Conservation (phyloP, 805 yeast species). For the Saturnispora serradocipensis region DNA sequence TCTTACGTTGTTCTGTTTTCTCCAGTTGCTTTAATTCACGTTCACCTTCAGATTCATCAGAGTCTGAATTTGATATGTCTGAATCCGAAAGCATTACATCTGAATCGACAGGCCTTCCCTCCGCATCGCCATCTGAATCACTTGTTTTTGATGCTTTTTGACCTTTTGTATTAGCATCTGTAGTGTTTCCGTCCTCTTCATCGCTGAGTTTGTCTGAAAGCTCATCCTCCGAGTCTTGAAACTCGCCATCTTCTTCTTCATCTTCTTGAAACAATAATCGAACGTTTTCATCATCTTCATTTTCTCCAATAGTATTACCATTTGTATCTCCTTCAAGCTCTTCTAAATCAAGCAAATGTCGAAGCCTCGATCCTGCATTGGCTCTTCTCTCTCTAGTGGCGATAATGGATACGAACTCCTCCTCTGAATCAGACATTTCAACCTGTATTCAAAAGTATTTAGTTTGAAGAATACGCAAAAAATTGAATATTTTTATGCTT, state of each 20-base stretch:
- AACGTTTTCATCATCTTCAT: slow-evolving; percentile 70
- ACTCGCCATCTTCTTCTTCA: slow-evolving; percentile 47
- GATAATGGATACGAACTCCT: slow-evolving; percentile 46
- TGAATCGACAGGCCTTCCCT: slow-evolving; percentile 20
- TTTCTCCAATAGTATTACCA: slow-evolving; percentile 9
- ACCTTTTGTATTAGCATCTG: slow-evolving; percentile 19
- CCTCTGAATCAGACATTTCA: slow-evolving; percentile 21
- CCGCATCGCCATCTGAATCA: slow-evolving; percentile 8
- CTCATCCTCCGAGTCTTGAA: slow-evolving; percentile 25
- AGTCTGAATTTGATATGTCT: slow-evolving; percentile 39
- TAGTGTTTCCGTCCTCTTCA: slow-evolving; percentile 24
- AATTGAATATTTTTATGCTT: not conserved
- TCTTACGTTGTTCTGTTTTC: slow-evolving; percentile 25
- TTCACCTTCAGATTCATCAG: slow-evolving; percentile 49
- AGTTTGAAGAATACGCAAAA: not conserved
- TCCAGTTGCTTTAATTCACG: slow-evolving; percentile 29
- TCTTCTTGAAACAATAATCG: slow-evolving; percentile 60
- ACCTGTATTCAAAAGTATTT: not conserved
- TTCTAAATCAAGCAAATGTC: slow-evolving; percentile 63
- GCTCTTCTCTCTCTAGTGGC: slow-evolving; percentile 69
- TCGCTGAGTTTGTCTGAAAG: slow-evolving; percentile 25
- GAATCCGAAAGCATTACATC: slow-evolving; percentile 52
- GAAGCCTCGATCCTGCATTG: slow-evolving; percentile 85
- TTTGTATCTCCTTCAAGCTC: slow-evolving; percentile 28
- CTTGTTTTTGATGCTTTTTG: slow-evolving; percentile 25